Conservation (phyloP, 305 asterid genomes). For the Fraxinus latifolia region DNA sequence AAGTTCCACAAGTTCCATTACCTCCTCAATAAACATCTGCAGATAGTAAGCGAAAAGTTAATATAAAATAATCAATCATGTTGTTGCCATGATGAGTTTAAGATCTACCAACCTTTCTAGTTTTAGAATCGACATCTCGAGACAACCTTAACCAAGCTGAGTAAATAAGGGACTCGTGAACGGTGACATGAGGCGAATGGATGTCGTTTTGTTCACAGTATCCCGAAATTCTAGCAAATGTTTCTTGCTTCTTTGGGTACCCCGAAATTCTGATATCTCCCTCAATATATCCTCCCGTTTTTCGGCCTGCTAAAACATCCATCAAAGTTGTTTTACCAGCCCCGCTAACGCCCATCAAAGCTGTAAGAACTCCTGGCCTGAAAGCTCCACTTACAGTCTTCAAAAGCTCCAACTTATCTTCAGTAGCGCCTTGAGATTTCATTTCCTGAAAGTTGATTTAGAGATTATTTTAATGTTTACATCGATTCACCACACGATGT, state of each 20-base stretch:
- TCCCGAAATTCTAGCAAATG: constrained; percentile 36
- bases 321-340: constrained; percentile 36
- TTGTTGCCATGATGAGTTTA: neutral
- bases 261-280: constrained; percentile 30
- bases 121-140: constrained; percentile 22
- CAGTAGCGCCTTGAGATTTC: constrained; percentile 27
- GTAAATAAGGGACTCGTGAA: constrained; percentile 33
- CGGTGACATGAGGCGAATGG: constrained; percentile 34
- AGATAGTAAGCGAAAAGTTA: neutral
- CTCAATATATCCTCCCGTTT: constrained; percentile 33
- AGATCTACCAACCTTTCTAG: constrained; percentile 27
- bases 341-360: constrained; percentile 36
- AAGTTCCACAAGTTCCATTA: constrained; percentile 65
- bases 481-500: neutral
- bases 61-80: neutral
- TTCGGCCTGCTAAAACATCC: constrained; percentile 33
- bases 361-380: constrained; percentile 36
- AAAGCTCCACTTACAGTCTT: constrained; percentile 35
- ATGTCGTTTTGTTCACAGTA: constrained; percentile 37
- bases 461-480: neutral
- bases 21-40: constrained; percentile 36
- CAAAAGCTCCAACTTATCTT: constrained; percentile 31
- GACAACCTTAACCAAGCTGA: constrained; percentile 35
- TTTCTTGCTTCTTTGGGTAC: constrained; percentile 33
- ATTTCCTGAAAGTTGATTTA: constrained; percentile 26